phyloP scores from a whole-genome alignment of 1,284 basidiomycete genomes.

The Hemileia vastatrix region DNA sequence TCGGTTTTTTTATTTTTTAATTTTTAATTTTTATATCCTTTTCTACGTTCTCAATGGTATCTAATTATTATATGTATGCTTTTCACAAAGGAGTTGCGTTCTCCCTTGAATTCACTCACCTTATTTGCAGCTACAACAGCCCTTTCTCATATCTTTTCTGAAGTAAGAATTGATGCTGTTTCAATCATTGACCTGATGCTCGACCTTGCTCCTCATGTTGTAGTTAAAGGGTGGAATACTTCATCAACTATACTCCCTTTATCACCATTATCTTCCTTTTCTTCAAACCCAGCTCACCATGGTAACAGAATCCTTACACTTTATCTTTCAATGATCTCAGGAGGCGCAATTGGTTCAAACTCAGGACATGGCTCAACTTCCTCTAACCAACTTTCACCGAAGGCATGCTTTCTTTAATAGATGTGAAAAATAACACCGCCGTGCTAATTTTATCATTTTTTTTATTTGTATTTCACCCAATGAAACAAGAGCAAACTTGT shows the following conservation, averaged over 20 bases:
- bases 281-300: slow-evolving; percentile 11
- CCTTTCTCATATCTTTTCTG: slow-evolving; percentile 87
- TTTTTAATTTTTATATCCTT: neutral
- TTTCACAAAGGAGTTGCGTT: slow-evolving; percentile 53
- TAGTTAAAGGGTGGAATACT: slow-evolving; percentile 58
- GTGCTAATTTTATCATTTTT: no score
- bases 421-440: no score
- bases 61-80: slow-evolving; percentile 25
- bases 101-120: slow-evolving; percentile 62
- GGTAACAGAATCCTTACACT: slow-evolving; percentile 61
- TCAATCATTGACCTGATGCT: slow-evolving; percentile 70
- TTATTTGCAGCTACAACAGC: slow-evolving; percentile 80
- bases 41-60: neutral
- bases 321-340: slow-evolving; percentile 55
- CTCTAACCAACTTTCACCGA: slow-evolving; percentile 11
- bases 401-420: neutral
- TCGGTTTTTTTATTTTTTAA: neutral
- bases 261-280: neutral
- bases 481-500: slow-evolving; percentile 9
- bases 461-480: neutral
- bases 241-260: slow-evolving; percentile 1
- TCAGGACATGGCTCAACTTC: slow-evolving; percentile 16
- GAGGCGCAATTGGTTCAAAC: slow-evolving; percentile 8
- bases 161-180: slow-evolving; percentile 81
- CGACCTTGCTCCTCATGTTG: slow-evolving; percentile 58